These are phyloP conservation scores for Parachaetomium inaequale DNA, from an alignment of 495 filamentous ascomycete genomes.

Conservation along the genomic window DNA sequence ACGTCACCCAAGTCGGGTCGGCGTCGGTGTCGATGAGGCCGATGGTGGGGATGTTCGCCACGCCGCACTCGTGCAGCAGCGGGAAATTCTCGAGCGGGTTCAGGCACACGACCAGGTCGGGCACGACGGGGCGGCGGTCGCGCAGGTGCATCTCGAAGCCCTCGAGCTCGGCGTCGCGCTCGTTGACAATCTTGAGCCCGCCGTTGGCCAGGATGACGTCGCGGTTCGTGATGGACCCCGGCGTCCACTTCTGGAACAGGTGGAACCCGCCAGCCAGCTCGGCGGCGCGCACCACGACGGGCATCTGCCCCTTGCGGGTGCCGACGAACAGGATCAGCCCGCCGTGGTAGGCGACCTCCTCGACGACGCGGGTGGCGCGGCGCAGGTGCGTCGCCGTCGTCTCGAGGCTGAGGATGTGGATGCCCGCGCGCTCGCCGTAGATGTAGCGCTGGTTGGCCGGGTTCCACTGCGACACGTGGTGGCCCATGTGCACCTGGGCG, in stretches of 20 bases:
- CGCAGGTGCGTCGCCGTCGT: slow-evolving; percentile 81
- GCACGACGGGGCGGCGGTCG: slow-evolving; percentile 63
- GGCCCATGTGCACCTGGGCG: slow-evolving; percentile 85
- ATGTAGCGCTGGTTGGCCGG: slow-evolving; percentile 93
- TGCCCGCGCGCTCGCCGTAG: slow-evolving; percentile 80
- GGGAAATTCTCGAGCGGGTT: slow-evolving; percentile 92
- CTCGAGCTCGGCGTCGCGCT: slow-evolving; percentile 61
- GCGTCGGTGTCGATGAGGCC: slow-evolving; percentile 92
- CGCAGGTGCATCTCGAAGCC: slow-evolving; percentile 61
- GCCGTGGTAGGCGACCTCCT: slow-evolving; percentile 76
- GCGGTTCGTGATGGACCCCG: slow-evolving; percentile 89
- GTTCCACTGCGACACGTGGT: slow-evolving; percentile 91
- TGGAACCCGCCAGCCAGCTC: slow-evolving; percentile 75
- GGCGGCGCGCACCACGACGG: slow-evolving; percentile 75
- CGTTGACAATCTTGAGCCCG: slow-evolving; percentile 65
- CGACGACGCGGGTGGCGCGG: slow-evolving; percentile 82
- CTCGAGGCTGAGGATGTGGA: slow-evolving; percentile 93
- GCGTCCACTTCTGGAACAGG: slow-evolving; percentile 90
- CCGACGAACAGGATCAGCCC: slow-evolving; percentile 90
- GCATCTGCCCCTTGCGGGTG: slow-evolving; percentile 72
- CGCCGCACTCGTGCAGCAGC: slow-evolving; percentile 82
- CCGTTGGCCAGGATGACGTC: slow-evolving; percentile 74
- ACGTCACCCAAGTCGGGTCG: slow-evolving; percentile 91
- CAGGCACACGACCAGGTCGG: slow-evolving; percentile 87
- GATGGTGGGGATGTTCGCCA: slow-evolving; percentile 87